A percentile compares a stretch with the other conserved stretches of the same genome.
phyloP scores from a whole-genome alignment of 139 green algal species.

The Tetradesmus lagerheimii region DNA sequence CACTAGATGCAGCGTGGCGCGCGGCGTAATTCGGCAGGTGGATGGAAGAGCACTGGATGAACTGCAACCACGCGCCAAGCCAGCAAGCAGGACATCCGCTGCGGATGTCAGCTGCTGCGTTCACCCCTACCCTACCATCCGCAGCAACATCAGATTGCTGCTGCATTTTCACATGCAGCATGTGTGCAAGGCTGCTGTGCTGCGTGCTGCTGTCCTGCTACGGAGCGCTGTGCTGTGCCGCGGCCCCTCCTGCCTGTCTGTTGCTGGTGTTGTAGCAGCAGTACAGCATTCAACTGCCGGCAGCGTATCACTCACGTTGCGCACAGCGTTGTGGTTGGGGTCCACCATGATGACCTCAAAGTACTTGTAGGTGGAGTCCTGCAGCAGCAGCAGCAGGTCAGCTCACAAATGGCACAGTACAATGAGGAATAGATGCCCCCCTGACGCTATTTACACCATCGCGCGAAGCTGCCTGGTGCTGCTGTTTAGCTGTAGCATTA shows the following conservation, averaged over 20 bases:
- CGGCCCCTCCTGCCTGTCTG: no score
- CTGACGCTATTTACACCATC: no score
- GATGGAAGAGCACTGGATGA: no score
- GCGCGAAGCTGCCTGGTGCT: no score
- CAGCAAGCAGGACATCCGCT: no score
- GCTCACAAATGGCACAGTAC: background rate
- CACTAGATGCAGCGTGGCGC: no score
- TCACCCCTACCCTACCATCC: background rate
- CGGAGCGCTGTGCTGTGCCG: background rate
- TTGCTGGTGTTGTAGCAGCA: no score
- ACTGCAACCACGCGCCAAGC: no score
- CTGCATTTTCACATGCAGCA: background rate
- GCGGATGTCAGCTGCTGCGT: background rate
- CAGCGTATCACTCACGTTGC: conserved; percentile 78
- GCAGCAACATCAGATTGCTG: background rate
- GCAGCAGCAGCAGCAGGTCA: background rate
- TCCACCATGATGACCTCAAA: conserved; percentile 99
- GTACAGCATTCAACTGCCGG: no score
- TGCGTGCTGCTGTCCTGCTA: background rate
- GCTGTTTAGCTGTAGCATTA: no score
- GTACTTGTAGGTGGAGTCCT: conserved; percentile 99
- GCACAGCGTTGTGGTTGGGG: conserved; percentile 93
- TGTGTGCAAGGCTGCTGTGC: background rate
- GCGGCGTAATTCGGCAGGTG: no score
- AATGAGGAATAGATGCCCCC: no score